Percentiles rank a stretch among this genome's conserved stretches.
Evolutionary conservation across 208 protist species (phyloP).

Genomic region (Trypanosoma grayi): DNA sequence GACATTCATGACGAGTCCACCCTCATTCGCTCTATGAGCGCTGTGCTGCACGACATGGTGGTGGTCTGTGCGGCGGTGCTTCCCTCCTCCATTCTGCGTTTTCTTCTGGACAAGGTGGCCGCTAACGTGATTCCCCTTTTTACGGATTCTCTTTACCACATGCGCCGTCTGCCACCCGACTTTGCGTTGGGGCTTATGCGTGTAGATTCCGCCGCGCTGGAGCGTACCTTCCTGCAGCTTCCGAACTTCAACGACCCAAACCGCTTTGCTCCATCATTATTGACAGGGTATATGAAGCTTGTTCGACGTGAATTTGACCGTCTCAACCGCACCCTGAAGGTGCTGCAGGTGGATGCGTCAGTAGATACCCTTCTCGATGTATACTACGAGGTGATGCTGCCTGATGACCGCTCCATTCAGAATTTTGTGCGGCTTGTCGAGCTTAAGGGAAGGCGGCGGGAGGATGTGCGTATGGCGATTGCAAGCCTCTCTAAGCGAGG

Average conservation of each 20-base stretch:
- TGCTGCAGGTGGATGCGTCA: constrained; percentile 79
- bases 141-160: constrained; percentile 68
- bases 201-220: constrained; percentile 71
- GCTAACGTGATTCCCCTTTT: constrained; percentile 62
- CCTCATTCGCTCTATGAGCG: constrained; percentile 57
- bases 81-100: constrained; percentile 56
- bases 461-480: constrained; percentile 79
- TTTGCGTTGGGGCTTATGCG: constrained; percentile 61
- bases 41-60: constrained; percentile 57
- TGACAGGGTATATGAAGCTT: constrained; percentile 73
- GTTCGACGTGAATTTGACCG: constrained; percentile 81
- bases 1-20: constrained; percentile 62
- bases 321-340: constrained; percentile 79
- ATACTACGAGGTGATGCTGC: constrained; percentile 78
- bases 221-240: constrained; percentile 77
- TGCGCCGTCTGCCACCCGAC: constrained; percentile 52
- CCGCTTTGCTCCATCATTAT: constrained; percentile 43
- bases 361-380: constrained; percentile 77
- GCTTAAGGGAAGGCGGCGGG: constrained; percentile 76
- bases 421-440: constrained; percentile 86
- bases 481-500: constrained; percentile 75
- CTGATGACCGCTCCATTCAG: constrained; percentile 85
- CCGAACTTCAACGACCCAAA: constrained; percentile 87
- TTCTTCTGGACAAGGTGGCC: constrained; percentile 84
- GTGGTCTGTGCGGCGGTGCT: constrained; percentile 65